A percentile compares a stretch with the other conserved stretches of the same genome.
Evolutionary conservation across 306 rosid genomes (phyloP).

Genomic region (Prunus dulcis): DNA sequence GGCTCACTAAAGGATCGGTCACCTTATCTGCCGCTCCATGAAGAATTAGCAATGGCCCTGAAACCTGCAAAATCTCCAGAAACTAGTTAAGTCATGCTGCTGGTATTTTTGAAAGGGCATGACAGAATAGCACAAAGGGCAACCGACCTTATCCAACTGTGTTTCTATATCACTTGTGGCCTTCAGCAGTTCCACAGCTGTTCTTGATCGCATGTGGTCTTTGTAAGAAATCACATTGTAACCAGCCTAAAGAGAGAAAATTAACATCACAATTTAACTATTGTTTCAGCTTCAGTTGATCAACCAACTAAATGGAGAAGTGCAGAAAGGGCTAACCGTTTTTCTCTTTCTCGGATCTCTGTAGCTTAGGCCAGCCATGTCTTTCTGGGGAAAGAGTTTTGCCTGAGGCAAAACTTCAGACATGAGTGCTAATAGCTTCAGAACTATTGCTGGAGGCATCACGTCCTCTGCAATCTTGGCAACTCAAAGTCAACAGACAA

Average conservation of each 20-base stretch:
- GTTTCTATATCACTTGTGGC: slow-evolving; percentile 53
- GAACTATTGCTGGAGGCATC: slow-evolving; percentile 49
- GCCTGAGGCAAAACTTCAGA: slow-evolving; percentile 65
- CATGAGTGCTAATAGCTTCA: slow-evolving; percentile 50
- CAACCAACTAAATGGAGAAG: neutral
- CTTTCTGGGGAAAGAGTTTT: slow-evolving; percentile 58
- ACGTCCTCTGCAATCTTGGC: slow-evolving; percentile 66
- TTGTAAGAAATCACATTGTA: slow-evolving; percentile 67
- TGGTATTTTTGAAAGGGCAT: neutral
- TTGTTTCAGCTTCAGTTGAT: neutral
- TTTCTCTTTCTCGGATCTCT: slow-evolving; percentile 62
- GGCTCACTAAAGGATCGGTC: slow-evolving; percentile 73
- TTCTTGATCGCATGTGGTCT: slow-evolving; percentile 48
- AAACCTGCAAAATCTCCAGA: slow-evolving; percentile 41
- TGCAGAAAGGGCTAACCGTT: slow-evolving; percentile 43
- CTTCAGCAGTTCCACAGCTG: slow-evolving; percentile 63
- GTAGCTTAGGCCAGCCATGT: slow-evolving; percentile 51
- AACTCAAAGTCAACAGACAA: slow-evolving; percentile 1
- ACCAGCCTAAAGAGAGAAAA: slow-evolving; percentile 38
- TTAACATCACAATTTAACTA: neutral
- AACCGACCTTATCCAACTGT: slow-evolving; percentile 52
- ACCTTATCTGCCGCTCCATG: slow-evolving; percentile 77
- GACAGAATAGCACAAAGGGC: neutral
- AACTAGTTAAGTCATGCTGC: neutral
- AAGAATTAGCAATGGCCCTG: slow-evolving; percentile 64